Evolutionary conservation across 1,284 basidiomycete species (phyloP).

Genomic region (Cystobasidium slooffiae): DNA sequence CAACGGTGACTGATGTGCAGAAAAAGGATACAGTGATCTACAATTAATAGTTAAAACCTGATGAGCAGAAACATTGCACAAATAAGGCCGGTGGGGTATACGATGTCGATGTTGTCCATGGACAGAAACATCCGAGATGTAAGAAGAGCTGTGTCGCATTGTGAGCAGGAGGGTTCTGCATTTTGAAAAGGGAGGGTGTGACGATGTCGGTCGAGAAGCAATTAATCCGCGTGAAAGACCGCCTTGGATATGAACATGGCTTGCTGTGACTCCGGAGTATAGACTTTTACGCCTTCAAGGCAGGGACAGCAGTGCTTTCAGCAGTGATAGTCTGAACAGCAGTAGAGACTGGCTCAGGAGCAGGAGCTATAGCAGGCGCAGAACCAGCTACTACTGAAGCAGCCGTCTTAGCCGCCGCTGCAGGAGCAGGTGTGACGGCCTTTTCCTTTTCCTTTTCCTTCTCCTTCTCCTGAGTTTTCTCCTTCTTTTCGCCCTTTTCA

Average conservation of each 20-base stretch:
- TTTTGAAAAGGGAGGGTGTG: too few species aligned
- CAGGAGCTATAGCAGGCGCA: constrained; percentile 4
- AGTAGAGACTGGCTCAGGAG: neutral
- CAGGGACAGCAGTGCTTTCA: constrained; percentile 11
- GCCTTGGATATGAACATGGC: neutral
- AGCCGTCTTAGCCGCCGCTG: neutral
- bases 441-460: neutral
- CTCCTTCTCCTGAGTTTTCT: neutral
- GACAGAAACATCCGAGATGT: too few species aligned
- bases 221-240: neutral
- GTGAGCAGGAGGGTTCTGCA: too few species aligned
- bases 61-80: too few species aligned
- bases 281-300: constrained; percentile 8
- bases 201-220: neutral
- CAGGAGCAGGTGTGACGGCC: constrained; percentile 1
- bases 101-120: too few species aligned
- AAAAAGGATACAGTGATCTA: too few species aligned
- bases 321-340: constrained; percentile 3
- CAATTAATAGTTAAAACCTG: too few species aligned
- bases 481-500: constrained; percentile 14
- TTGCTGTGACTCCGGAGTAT: neutral
- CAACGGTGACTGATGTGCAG: too few species aligned
- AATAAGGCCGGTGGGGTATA: too few species aligned
- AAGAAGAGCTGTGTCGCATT: too few species aligned
- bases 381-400: neutral